Conservation (phyloP, 176 grass and related monocot genomes). For the Triticum urartu region DNA sequence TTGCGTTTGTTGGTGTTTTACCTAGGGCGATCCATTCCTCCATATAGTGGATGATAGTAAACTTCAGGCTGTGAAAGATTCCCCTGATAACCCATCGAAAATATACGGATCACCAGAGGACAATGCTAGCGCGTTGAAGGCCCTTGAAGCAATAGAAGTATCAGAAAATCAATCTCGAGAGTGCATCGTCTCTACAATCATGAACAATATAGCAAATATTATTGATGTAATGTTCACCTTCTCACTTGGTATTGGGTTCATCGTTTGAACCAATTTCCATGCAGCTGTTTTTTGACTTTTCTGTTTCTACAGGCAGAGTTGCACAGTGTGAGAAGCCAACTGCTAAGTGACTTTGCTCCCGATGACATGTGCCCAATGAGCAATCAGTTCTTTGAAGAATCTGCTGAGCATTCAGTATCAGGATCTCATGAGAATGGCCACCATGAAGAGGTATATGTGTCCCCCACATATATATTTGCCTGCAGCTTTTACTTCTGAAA, state of each 20-base stretch:
- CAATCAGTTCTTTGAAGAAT: slow-evolving; percentile 61
- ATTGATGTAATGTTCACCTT: slow-evolving; percentile 66
- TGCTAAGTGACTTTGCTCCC: slow-evolving; percentile 85
- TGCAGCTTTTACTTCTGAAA: not conserved
- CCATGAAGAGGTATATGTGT: slow-evolving; percentile 48
- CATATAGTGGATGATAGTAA: slow-evolving; percentile 76
- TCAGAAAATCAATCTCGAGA: slow-evolving; percentile 87
- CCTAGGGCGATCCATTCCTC: slow-evolving; percentile 91
- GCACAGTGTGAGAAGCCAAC: slow-evolving; percentile 62
- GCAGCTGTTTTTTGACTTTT: slow-evolving; percentile 15
- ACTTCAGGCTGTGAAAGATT: slow-evolving; percentile 70
- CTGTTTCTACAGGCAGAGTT: slow-evolving; percentile 71
- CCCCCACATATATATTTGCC: slow-evolving; percentile 2
- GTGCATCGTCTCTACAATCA: slow-evolving; percentile 83
- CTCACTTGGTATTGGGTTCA: slow-evolving; percentile 10
- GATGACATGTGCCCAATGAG: slow-evolving; percentile 88
- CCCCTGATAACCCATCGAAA: slow-evolving; percentile 40
- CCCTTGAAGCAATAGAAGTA: slow-evolving; percentile 77
- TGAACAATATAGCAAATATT: slow-evolving; percentile 72
- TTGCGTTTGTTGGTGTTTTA: slow-evolving; percentile 19
- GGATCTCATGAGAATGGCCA: slow-evolving; percentile 43
- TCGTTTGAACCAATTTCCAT: slow-evolving; percentile 27
- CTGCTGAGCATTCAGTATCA: slow-evolving; percentile 36
- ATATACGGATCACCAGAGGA: slow-evolving; percentile 90
- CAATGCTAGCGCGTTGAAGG: slow-evolving; percentile 60